These are phyloP conservation scores for Crithidia fasciculata DNA, from an alignment of 208 protist genomes.

Conservation along the genomic window DNA sequence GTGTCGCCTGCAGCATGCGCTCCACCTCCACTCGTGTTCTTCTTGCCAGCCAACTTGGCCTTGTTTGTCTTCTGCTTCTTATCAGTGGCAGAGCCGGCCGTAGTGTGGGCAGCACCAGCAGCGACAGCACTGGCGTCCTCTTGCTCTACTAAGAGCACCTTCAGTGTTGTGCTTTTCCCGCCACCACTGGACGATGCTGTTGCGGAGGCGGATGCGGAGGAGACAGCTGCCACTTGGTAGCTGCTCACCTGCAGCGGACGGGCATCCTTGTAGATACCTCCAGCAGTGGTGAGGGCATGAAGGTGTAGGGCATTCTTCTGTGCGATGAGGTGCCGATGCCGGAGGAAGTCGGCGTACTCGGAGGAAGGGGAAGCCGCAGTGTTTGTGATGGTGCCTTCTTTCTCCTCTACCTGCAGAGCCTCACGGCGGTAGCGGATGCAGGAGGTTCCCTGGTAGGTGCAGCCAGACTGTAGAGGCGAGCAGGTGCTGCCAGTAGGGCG, in stretches of 20 bases:
- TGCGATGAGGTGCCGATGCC: conserved; percentile 6
- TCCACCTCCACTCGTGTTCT: conserved; percentile 1
- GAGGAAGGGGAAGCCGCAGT: background rate
- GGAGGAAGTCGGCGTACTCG: conserved; percentile 29
- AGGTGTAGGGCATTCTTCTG: conserved; percentile 47
- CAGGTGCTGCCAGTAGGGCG: conserved; percentile 1
- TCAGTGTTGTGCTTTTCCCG: conserved; percentile 20
- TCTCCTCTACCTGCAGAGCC: background rate
- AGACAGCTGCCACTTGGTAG: conserved; percentile 43
- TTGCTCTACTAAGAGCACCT: conserved; percentile 55
- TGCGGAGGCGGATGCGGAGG: no score
- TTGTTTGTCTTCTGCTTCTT: background rate
- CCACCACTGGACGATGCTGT: background rate
- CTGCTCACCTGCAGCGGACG: conserved; percentile 40
- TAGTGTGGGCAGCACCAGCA: background rate
- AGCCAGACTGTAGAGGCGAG: conserved; percentile 32
- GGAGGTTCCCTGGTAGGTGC: conserved; percentile 54
- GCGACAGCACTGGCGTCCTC: conserved; percentile 21
- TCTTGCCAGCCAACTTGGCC: background rate
- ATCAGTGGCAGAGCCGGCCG: background rate
- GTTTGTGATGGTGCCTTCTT: background rate
- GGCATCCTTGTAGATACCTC: conserved; percentile 28
- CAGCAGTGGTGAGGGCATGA: conserved; percentile 48
- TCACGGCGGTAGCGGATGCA: conserved; percentile 52
- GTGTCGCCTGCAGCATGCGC: background rate